phyloP scores from a whole-genome alignment of 2,329 filamentous ascomycete genomes.

The Aspergillus fischeri region DNA sequence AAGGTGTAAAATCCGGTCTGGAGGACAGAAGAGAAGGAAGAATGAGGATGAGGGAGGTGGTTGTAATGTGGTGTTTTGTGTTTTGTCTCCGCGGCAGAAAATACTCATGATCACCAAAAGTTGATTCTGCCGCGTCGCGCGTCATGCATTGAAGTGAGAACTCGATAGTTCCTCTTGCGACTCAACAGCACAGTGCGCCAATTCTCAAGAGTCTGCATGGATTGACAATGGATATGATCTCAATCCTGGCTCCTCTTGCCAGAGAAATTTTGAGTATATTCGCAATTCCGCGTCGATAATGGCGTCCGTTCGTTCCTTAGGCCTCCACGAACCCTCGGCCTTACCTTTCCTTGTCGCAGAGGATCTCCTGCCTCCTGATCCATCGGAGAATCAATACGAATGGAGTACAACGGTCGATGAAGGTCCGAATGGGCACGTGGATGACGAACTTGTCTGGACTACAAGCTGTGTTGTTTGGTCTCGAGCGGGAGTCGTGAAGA shows the following conservation, averaged over 20 bases:
- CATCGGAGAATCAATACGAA: constrained; percentile 60
- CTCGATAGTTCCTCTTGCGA: background rate
- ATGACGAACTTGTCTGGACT: constrained; percentile 79
- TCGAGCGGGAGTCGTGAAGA: constrained; percentile 75
- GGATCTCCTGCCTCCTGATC: constrained; percentile 66
- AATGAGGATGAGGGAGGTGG: background rate
- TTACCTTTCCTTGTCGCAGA: constrained; percentile 80
- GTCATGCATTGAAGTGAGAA: background rate
- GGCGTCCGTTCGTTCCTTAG: constrained; percentile 87
- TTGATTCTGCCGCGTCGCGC: background rate
- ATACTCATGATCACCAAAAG: background rate
- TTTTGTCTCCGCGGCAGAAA: background rate
- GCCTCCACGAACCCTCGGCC: constrained; percentile 82
- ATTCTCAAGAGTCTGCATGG: background rate
- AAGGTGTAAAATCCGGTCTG: no score
- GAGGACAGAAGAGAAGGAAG: background rate
- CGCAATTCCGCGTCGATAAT: constrained; percentile 49
- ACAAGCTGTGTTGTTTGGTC: constrained; percentile 81
- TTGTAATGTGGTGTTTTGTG: background rate
- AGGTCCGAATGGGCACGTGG: constrained; percentile 44
- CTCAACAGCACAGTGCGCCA: background rate
- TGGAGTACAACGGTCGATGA: constrained; percentile 64
- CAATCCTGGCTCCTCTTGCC: constrained; percentile 20
- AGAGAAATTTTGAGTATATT: constrained; percentile 16
- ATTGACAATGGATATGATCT: constrained; percentile 26